A percentile compares a stretch with the other conserved stretches of the same genome.
Evolutionary conservation across 1,284 basidiomycete species (phyloP).

Genomic region (Cutaneotrichosporon cutaneum): DNA sequence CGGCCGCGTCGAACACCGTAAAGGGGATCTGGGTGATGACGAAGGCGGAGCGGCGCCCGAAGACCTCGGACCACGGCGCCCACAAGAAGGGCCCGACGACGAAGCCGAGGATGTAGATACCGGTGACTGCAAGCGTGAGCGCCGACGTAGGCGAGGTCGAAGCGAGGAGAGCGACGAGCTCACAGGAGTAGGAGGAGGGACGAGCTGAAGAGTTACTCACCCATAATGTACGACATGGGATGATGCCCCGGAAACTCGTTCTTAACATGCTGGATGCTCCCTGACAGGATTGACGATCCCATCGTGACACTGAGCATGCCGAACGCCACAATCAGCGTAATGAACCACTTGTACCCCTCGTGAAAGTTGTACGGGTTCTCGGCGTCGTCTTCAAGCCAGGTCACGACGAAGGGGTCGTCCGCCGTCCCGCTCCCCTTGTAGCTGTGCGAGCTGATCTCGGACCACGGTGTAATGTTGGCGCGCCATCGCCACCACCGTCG

Average conservation of each 20-base stretch:
- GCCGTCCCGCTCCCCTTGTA: conserved; percentile 42
- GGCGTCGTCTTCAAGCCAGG: conserved; percentile 32
- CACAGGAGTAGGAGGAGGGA: too few relatives aligned
- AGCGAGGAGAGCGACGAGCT: too few relatives aligned
- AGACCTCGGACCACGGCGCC: conserved; percentile 41
- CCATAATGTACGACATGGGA: conserved; percentile 26
- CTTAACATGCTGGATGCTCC: conserved; percentile 27
- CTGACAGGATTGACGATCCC: conserved; percentile 30
- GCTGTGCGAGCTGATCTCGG: background rate
- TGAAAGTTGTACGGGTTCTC: conserved; percentile 39
- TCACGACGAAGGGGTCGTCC: conserved; percentile 50
- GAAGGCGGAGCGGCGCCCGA: conserved; percentile 46
- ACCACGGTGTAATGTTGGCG: conserved; percentile 14
- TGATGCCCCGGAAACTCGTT: conserved; percentile 29
- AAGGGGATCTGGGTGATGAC: conserved; percentile 50
- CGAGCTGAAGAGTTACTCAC: too few relatives aligned
- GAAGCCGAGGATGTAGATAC: conserved; percentile 23
- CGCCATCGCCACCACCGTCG: conserved; percentile 20
- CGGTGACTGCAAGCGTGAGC: conserved; percentile 17
- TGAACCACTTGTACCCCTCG: conserved; percentile 36
- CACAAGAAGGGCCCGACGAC: conserved; percentile 30
- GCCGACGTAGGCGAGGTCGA: background rate
- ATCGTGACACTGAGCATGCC: conserved; percentile 31
- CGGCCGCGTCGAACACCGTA: conserved; percentile 52
- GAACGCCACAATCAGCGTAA: conserved; percentile 27